Evolutionary conservation across 768 basidiomycete genomes (phyloP).

Genomic region (Xerocomellus dryophilus): DNA sequence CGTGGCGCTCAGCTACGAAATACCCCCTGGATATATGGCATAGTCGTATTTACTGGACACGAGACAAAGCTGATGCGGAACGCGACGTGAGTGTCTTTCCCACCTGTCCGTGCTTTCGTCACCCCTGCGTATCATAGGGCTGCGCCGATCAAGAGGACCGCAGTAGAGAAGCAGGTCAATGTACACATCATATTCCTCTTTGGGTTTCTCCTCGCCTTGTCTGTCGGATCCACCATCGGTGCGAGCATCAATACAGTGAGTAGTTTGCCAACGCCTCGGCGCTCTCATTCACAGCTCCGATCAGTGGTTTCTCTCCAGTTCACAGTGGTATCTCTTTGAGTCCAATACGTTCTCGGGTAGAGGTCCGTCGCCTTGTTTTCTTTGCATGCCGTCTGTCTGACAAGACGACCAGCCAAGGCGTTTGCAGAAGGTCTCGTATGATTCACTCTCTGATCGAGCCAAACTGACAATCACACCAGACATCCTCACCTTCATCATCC

Average conservation of each 20-base stretch:
- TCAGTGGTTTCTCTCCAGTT: slow-evolving; percentile 80
- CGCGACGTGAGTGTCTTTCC: slow-evolving; percentile 72
- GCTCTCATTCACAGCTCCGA: background rate
- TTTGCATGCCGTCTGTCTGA: background rate
- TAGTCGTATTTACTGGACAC: slow-evolving; percentile 93
- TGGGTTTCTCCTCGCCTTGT: slow-evolving; percentile 79
- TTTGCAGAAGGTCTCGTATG: slow-evolving; percentile 74
- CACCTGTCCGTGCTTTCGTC: background rate
- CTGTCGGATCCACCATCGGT: slow-evolving; percentile 88
- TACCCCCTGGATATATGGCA: slow-evolving; percentile 93
- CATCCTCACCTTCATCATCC: slow-evolving; percentile 95
- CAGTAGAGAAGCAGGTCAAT: slow-evolving; percentile 95
- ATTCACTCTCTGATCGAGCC: background rate
- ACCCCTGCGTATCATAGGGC: slow-evolving; percentile 47
- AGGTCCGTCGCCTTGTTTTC: slow-evolving; percentile 43
- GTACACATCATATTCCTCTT: slow-evolving; percentile 95
- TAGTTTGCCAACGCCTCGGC: background rate
- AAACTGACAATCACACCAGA: slow-evolving; percentile 45
- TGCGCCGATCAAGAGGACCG: slow-evolving; percentile 94
- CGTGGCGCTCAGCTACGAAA: slow-evolving; percentile 95
- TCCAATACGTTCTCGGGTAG: slow-evolving; percentile 55
- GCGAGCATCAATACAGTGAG: slow-evolving; percentile 79
- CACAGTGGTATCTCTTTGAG: slow-evolving; percentile 90
- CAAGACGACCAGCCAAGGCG: slow-evolving; percentile 49
- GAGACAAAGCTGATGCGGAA: slow-evolving; percentile 99